Evolutionary conservation across 2,329 filamentous ascomycete genomes (phyloP).

Genomic region (Stagonosporopsis cucurbitacearum): DNA sequence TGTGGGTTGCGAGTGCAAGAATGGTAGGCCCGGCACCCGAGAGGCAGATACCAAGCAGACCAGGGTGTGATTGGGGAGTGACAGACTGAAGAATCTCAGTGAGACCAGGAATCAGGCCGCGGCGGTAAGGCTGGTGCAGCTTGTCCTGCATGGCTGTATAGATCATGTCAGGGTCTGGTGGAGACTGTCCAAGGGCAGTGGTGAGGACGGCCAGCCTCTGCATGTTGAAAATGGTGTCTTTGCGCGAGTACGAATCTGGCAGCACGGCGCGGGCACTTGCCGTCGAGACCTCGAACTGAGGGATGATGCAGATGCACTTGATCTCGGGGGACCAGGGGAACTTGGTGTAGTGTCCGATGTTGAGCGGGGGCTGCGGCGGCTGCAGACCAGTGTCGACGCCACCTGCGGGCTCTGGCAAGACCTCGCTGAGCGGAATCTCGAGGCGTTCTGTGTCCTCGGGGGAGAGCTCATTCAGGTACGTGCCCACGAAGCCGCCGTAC

Average conservation of each 20-base stretch:
- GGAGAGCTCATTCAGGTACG: constrained; percentile 90
- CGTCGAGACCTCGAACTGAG: constrained; percentile 94
- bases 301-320: constrained; percentile 96
- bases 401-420: constrained; percentile 86
- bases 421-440: constrained; percentile 93
- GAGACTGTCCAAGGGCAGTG: constrained; percentile 85
- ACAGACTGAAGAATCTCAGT: constrained; percentile 90
- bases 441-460: constrained; percentile 87
- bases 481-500: constrained; percentile 95
- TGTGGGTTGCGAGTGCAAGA: constrained; percentile 84
- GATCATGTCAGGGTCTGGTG: constrained; percentile 91
- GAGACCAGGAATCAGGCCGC: constrained; percentile 88
- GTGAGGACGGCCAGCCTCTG: constrained; percentile 92
- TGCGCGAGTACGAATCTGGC: constrained; percentile 77
- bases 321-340: constrained; percentile 94
- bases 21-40: constrained; percentile 96
- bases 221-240: constrained; percentile 93
- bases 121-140: constrained; percentile 94
- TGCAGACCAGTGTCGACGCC: constrained; percentile 86
- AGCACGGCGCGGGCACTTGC: constrained; percentile 87
- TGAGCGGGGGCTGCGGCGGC: constrained; percentile 86
- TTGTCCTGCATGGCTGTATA: constrained; percentile 99
- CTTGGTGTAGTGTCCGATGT: constrained; percentile 95
- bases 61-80: constrained; percentile 84
- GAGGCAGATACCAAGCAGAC: constrained; percentile 90